phyloP scores from a whole-genome alignment of 2,329 filamentous ascomycete genomes.

The Monosporascus sp. region DNA sequence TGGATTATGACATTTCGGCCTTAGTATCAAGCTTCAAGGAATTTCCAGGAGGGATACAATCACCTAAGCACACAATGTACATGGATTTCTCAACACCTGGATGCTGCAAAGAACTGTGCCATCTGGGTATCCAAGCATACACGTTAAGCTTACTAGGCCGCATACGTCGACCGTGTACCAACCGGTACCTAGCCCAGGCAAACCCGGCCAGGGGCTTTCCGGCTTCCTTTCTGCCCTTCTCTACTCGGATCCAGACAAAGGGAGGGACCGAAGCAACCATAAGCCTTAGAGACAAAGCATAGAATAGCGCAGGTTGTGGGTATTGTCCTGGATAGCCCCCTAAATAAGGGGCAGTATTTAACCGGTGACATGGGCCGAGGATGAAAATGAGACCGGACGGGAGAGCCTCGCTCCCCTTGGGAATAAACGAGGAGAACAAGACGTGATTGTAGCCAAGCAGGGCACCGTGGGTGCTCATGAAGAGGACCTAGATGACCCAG shows the following conservation, averaged over 20 bases:
- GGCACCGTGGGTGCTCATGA: constrained; percentile 8
- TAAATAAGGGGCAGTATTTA: constrained; percentile 11
- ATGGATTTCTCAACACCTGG: no score
- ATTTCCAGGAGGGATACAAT: no score
- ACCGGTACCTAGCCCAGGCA: no score
- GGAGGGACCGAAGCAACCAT: constrained; percentile 5
- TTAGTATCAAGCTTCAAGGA: no score
- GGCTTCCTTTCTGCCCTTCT: constrained; percentile 9
- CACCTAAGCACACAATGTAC: no score
- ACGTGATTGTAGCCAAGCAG: constrained; percentile 9
- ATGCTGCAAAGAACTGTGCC: no score
- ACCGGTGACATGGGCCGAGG: constrained; percentile 7
- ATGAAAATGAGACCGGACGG: constrained; percentile 10
- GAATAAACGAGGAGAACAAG: constrained; percentile 10
- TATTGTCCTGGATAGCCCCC: constrained; percentile 9
- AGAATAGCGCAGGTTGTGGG: constrained; percentile 12
- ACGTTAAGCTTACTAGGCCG: no score
- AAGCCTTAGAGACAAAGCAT: constrained; percentile 9
- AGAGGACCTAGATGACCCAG: constrained; percentile 8
- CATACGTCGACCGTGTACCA: no score
- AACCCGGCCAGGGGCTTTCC: no score
- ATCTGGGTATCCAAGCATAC: no score
- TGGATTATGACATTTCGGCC: no score
- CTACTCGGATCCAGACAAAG: constrained; percentile 10
- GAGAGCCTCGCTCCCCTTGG: constrained; percentile 8